Percentiles rank a stretch among this genome's conserved stretches.
Conservation (phyloP, 2,329 filamentous ascomycete species). For the Aspergillus oerlinghausenensis region DNA sequence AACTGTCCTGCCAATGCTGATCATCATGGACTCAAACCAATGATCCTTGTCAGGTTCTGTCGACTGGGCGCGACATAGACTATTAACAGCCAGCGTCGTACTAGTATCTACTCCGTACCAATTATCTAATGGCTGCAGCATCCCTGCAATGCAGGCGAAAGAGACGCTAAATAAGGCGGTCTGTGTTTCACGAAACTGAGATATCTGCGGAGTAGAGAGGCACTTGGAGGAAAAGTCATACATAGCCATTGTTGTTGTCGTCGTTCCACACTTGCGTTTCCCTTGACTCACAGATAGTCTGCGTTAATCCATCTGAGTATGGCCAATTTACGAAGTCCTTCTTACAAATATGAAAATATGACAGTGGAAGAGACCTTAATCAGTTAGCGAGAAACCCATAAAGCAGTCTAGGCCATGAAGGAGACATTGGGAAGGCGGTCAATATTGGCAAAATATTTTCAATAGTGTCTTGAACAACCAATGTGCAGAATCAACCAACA, state of each 20-base stretch:
- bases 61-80: background rate
- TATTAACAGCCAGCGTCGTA: background rate
- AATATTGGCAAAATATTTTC: background rate
- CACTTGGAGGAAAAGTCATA: background rate
- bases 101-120: background rate
- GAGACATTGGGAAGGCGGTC: background rate
- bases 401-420: too few species aligned
- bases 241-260: background rate
- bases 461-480: background rate
- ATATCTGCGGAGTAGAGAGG: background rate
- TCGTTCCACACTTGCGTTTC: background rate
- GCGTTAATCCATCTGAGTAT: background rate
- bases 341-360: background rate
- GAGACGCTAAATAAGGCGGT: background rate
- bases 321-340: background rate
- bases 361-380: background rate
- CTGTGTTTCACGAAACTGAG: background rate
- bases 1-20: constrained; percentile 5
- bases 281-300: background rate
- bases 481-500: background rate
- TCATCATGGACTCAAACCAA: constrained; percentile 1
- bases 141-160: background rate
- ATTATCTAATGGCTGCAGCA: background rate
- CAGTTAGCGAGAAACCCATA: too few species aligned
- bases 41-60: constrained; percentile 5